A percentile compares a stretch with the other conserved stretches of the same genome.
phyloP scores from a whole-genome alignment of 495 filamentous ascomycete species.

The Penicillium canariense region DNA sequence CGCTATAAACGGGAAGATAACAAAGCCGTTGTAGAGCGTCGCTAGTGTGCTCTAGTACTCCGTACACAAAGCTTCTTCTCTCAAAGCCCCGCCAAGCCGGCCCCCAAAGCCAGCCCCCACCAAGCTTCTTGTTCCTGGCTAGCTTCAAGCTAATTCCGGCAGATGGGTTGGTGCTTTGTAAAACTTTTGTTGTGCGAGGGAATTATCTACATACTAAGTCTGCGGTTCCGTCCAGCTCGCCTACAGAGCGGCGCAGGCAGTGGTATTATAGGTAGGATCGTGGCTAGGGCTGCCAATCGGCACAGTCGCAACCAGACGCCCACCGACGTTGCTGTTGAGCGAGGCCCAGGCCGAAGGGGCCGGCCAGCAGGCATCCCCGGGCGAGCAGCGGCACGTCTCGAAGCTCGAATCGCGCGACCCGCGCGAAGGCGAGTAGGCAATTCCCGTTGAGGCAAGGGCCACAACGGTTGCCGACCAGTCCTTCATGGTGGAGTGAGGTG shows the following conservation, averaged over 20 bases:
- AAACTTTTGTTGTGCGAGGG: constrained; percentile 6
- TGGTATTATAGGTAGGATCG: constrained; percentile 32
- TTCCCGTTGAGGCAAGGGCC: too few relatives aligned
- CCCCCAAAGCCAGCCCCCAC: constrained; percentile 56
- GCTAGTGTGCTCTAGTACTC: too few relatives aligned
- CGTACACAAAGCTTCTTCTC: constrained; percentile 61
- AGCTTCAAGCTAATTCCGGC: constrained; percentile 45
- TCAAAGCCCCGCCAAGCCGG: constrained; percentile 50
- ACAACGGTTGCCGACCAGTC: too few relatives aligned
- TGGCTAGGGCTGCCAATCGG: constrained; percentile 47
- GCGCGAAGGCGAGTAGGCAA: constrained; percentile 10
- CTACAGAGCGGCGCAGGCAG: constrained; percentile 26
- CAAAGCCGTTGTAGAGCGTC: too few relatives aligned
- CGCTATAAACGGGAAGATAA: too few relatives aligned
- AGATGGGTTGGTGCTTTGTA: constrained; percentile 11
- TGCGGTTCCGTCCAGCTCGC: constrained; percentile 25
- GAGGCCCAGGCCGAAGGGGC: too few relatives aligned
- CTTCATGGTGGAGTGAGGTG: too few relatives aligned
- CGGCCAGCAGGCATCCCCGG: too few relatives aligned
- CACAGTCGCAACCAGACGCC: constrained; percentile 41
- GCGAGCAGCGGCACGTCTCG: constrained; percentile 26
- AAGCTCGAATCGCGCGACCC: too few relatives aligned
- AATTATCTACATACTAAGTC: constrained; percentile 16
- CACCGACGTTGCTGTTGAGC: too few relatives aligned
- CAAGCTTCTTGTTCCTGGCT: constrained; percentile 50